A percentile compares a stretch with the other conserved stretches of the same genome.
Evolutionary conservation across 139 green algal genomes (phyloP).

Genomic region (Coccomyxa sp.): DNA sequence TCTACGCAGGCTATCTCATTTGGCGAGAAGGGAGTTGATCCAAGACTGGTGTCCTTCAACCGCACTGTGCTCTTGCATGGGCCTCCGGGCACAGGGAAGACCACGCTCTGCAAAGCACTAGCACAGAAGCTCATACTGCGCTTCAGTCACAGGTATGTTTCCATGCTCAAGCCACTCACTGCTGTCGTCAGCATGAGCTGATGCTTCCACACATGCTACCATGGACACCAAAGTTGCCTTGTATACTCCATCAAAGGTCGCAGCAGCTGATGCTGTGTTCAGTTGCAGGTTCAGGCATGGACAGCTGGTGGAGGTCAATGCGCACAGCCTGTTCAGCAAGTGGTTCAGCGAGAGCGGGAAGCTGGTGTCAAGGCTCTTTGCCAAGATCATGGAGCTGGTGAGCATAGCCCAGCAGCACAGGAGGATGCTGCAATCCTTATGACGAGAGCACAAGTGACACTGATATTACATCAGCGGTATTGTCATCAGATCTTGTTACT

Average conservation of each 20-base stretch:
- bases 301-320: constrained; percentile 92
- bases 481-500: no score
- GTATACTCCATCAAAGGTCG: background rate
- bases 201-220: background rate
- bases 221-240: background rate
- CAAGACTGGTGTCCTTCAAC: constrained; percentile 82
- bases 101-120: constrained; percentile 80
- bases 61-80: constrained; percentile 84
- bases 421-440: no score
- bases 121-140: constrained; percentile 71
- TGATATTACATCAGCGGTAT: no score
- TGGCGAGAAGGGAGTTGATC: constrained; percentile 64
- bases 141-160: constrained; percentile 21
- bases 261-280: background rate
- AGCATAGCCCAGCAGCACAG: no score
- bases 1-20: constrained; percentile 81
- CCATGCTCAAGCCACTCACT: background rate
- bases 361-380: constrained; percentile 68
- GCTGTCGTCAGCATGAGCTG: background rate
- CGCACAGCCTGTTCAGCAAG: constrained; percentile 92
- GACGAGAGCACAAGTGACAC: no score
- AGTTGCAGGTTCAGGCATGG: constrained; percentile 53
- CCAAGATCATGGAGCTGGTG: constrained; percentile 50
- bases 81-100: constrained; percentile 81
- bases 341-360: constrained; percentile 90